These are phyloP conservation scores for Hygrocybe punicea DNA, from an alignment of 768 basidiomycete genomes.

Conservation along the genomic window DNA sequence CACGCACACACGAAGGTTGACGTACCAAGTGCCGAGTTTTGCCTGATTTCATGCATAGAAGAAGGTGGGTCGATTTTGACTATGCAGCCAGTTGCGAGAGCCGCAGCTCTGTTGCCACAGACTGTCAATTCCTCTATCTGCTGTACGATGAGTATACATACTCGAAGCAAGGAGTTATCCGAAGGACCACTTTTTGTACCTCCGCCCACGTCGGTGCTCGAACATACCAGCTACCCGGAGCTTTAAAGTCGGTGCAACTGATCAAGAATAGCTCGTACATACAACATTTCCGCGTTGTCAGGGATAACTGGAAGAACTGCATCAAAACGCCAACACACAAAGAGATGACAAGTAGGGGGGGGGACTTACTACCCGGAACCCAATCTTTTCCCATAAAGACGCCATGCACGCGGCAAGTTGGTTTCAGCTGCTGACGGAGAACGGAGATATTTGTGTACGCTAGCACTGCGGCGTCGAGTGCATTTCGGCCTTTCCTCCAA, in stretches of 20 bases:
- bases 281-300: conserved; percentile 73
- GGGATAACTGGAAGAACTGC: conserved; percentile 74
- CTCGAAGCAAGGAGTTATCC: conserved; percentile 73
- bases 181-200: conserved; percentile 51
- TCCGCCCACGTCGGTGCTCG: conserved; percentile 68
- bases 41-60: conserved; percentile 53
- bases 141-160: conserved; percentile 29
- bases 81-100: conserved; percentile 61
- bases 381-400: conserved; percentile 73
- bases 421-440: conserved; percentile 76
- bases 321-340: not conserved
- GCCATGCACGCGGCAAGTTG: conserved; percentile 76
- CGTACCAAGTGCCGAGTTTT: conserved; percentile 62
- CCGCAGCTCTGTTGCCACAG: conserved; percentile 52
- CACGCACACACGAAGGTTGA: not conserved
- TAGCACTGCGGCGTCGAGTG: conserved; percentile 82
- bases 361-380: conserved; percentile 61
- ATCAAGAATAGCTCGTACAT: conserved; percentile 19
- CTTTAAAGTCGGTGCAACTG: not conserved
- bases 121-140: not conserved
- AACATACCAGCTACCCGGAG: conserved; percentile 56
- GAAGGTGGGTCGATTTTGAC: conserved; percentile 38
- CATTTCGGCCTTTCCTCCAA: conserved; percentile 73
- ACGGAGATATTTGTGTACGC: conserved; percentile 78
- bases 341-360: not conserved